These are phyloP conservation scores for Syzygium oleosum DNA, from an alignment of 345 rosid species.

Conservation along the genomic window DNA sequence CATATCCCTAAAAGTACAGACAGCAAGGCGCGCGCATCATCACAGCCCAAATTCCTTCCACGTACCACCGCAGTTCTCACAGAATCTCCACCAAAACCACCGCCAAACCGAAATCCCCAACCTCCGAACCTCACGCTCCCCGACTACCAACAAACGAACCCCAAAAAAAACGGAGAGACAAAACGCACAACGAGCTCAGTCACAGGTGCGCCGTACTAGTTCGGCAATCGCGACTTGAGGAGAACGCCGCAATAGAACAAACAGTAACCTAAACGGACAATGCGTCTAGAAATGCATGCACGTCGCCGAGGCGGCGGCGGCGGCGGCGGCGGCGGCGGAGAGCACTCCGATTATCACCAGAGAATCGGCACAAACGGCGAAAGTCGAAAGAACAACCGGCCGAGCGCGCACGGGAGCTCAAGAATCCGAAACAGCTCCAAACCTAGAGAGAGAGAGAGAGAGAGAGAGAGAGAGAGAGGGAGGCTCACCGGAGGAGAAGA, in stretches of 20 bases:
- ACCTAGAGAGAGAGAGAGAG: neutral
- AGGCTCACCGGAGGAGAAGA: slow-evolving; percentile 42
- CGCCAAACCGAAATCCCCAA: neutral
- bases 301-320: neutral
- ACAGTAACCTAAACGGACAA: neutral
- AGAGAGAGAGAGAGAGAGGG: neutral
- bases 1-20: neutral
- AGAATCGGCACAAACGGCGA: neutral
- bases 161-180: neutral
- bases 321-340: too few species aligned
- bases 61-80: neutral
- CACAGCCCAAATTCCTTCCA: neutral
- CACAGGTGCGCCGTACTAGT: neutral
- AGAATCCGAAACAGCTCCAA: neutral
- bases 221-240: neutral
- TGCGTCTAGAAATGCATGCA: neutral
- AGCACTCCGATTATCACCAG: neutral
- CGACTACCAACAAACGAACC: neutral
- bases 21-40: neutral
- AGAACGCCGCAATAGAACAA: neutral
- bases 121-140: neutral
- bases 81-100: neutral
- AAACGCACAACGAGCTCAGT: neutral
- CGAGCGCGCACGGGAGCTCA: neutral
- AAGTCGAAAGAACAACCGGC: neutral